Base-by-base conservation (phyloP, 129 eudicot genomes). In the Tanacetum coccineum region DNA sequence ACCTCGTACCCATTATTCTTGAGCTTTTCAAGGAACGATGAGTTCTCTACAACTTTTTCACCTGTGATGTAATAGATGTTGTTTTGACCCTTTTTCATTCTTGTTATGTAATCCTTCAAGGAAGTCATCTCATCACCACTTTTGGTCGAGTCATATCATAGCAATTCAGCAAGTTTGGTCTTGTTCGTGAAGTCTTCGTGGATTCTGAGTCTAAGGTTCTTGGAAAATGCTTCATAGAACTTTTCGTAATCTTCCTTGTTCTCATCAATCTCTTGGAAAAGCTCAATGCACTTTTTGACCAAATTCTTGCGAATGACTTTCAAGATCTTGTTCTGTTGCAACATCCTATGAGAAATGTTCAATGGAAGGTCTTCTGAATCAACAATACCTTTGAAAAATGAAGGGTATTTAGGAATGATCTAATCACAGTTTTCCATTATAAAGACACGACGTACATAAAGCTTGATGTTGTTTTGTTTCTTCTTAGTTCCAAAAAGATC, bases 31-130 rank as follows among this genome's bases (percentile, higher is more conserved):
- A 87, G 81, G 87, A 87, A 87, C 9, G 95, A 90, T n/a, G 90
- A 87, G 78, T n/a, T 87, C 76, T 87, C 95, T n/a, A 87, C 95
- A 7, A 91, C 91, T 79, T 87, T 84, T 81, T 87, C 95, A 77
- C n/a, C 95, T 84, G 83, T 78, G 54, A 82, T 82, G 78, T 82
- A n/a, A 82, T 53, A 78, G 25, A 82, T 82, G n/a, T 78, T 45
- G 80, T 77, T 76, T 81, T 88, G 54, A 83, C n/a, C 87, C 53
- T 87, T 90, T 79, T 87, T 87, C 95, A 87, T 81, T 51, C 95
- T 81, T 17, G 95, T 87, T 42, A 87, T 87, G 32, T 83, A 87
- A 56, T 87, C 95, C 81, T 87, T 87, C 66, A 87, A 63, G 71
- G 89, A 83, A 46, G 95, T 87, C 95, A 83, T 54, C 54, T 87